Evolutionary conservation across 2,329 filamentous ascomycete species (phyloP).

Genomic region (Lecanicillium sp.): DNA sequence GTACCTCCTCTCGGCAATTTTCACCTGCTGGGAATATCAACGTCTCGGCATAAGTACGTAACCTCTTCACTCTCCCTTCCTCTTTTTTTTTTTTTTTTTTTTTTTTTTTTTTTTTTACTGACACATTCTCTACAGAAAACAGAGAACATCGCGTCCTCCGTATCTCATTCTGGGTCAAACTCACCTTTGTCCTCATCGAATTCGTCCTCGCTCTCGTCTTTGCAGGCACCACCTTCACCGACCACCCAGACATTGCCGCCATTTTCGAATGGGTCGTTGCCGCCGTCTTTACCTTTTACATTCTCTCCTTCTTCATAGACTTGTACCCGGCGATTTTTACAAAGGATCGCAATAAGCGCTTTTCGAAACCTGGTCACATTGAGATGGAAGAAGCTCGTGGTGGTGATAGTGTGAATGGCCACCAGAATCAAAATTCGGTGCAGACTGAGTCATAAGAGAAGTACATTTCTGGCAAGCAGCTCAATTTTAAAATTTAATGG

Average conservation of each 20-base stretch:
- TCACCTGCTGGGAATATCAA: constrained; percentile 86
- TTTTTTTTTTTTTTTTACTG: neutral
- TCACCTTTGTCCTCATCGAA: constrained; percentile 76
- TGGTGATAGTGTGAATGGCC: no score
- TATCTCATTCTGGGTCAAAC: constrained; percentile 79
- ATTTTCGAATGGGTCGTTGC: constrained; percentile 73
- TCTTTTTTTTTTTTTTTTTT: neutral
- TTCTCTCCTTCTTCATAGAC: constrained; percentile 81
- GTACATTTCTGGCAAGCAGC: no score
- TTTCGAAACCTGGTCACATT: constrained; percentile 16
- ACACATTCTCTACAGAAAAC: constrained; percentile 43
- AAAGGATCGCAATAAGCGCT: constrained; percentile 25
- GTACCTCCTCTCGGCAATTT: constrained; percentile 78
- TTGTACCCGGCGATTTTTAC: constrained; percentile 69
- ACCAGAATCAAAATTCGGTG: no score
- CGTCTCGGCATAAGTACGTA: constrained; percentile 65
- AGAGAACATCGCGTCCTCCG: constrained; percentile 66
- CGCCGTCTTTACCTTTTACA: constrained; percentile 80
- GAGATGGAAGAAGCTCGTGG: constrained; percentile 14
- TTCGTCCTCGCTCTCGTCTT: constrained; percentile 67
- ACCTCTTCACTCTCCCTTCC: neutral
- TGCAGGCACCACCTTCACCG: constrained; percentile 41
- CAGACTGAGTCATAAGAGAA: no score
- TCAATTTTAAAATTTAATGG: no score
- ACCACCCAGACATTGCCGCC: constrained; percentile 57